Percentiles rank a stretch among this genome's conserved stretches.
phyloP scores from a whole-genome alignment of 495 filamentous ascomycete species.

The Tuber microsphaerosporum region DNA sequence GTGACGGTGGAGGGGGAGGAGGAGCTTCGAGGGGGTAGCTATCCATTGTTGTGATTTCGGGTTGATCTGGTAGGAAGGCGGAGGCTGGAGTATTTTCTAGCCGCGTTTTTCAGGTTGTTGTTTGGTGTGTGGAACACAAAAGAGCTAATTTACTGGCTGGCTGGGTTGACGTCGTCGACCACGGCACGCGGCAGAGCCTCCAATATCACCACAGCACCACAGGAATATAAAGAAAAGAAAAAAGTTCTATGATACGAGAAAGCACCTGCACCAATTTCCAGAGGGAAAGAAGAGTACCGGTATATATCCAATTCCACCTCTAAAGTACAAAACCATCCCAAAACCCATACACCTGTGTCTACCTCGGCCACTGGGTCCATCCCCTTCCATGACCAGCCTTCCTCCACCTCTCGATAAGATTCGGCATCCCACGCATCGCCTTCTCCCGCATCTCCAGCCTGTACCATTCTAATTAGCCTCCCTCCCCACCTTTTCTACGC shows the following conservation, averaged over 20 bases:
- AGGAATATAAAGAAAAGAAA: not conserved
- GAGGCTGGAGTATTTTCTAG: not conserved
- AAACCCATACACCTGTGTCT: not conserved
- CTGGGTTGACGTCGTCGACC: not conserved
- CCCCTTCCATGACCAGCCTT: constrained; percentile 78
- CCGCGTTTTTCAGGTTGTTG: not conserved
- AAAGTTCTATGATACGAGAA: not conserved
- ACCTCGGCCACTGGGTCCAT: constrained; percentile 82
- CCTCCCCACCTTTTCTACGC: constrained; percentile 7
- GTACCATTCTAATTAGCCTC: constrained; percentile 16
- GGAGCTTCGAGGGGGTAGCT: constrained; percentile 19
- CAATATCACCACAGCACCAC: not conserved
- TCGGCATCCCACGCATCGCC: constrained; percentile 91
- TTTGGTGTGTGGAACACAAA: constrained; percentile 3
- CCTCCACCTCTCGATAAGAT: constrained; percentile 85
- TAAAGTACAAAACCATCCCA: constrained; percentile 5
- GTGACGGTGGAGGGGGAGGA: constrained; percentile 33
- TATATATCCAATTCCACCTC: constrained; percentile 11
- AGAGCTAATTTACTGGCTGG: not conserved
- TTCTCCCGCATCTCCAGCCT: constrained; percentile 79
- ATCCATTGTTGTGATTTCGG: constrained; percentile 8
- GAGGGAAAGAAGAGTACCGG: not conserved
- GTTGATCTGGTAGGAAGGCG: not conserved
- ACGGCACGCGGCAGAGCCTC: not conserved
- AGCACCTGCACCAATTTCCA: not conserved